Conservation (phyloP, 768 basidiomycete genomes). For the Lentinus tigrinus region DNA sequence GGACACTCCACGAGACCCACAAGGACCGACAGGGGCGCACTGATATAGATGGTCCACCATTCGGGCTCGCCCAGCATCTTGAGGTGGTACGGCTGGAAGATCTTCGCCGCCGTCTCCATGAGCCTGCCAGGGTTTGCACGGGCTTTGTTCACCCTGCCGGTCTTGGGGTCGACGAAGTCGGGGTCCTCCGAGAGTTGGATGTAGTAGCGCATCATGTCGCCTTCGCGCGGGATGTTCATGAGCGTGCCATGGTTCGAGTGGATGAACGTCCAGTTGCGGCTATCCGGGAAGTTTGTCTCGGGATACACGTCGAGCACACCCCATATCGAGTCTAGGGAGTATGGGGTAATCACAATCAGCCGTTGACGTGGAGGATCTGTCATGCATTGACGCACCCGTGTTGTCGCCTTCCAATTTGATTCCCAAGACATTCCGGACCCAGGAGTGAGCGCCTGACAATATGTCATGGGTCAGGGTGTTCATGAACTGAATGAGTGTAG, state of each 20-base stretch:
- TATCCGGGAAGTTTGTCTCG: constrained; percentile 54
- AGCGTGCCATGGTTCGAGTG: constrained; percentile 53
- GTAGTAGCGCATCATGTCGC: constrained; percentile 49
- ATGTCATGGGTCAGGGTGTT: background rate
- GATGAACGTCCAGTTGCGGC: constrained; percentile 47
- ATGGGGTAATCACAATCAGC: constrained; percentile 33
- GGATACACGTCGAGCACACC: constrained; percentile 68
- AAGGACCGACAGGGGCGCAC: background rate
- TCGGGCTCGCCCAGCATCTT: constrained; percentile 27
- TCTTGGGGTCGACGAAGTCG: constrained; percentile 33
- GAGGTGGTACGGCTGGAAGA: constrained; percentile 41
- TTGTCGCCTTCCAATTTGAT: constrained; percentile 81
- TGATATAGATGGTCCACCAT: constrained; percentile 54
- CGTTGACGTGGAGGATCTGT: background rate
- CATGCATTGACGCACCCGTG: constrained; percentile 30
- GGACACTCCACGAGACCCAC: background rate
- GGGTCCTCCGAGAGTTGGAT: constrained; percentile 46
- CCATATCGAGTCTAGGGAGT: constrained; percentile 64
- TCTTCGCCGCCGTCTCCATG: constrained; percentile 41
- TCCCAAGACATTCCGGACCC: constrained; percentile 68
- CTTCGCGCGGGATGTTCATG: constrained; percentile 53
- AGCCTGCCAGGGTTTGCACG: constrained; percentile 39
- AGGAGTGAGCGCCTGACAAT: constrained; percentile 70
- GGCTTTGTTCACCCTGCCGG: constrained; percentile 42
- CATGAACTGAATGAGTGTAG: background rate